Percentiles rank a stretch among this genome's conserved stretches.
Conservation (phyloP, 1,284 basidiomycete species). For the Papiliotrema nemorosa region DNA sequence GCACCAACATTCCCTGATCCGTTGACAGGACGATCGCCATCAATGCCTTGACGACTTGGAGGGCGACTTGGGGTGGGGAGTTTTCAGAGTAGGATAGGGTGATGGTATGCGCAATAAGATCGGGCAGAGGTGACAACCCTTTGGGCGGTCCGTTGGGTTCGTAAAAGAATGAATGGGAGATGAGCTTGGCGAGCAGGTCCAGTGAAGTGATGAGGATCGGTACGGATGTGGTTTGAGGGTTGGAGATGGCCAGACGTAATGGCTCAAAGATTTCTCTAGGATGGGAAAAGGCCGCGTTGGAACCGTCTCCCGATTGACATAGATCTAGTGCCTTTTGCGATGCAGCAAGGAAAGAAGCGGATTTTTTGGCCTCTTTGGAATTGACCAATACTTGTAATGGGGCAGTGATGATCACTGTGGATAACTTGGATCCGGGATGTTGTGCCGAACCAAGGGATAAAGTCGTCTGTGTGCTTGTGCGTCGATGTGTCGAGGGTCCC, state of each 20-base stretch:
- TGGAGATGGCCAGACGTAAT: conserved; percentile 74
- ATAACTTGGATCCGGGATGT: conserved; percentile 41
- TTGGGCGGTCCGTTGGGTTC: conserved; percentile 53
- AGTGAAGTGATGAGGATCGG: conserved; percentile 90
- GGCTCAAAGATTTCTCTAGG: conserved; percentile 89
- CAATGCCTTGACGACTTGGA: conserved; percentile 93
- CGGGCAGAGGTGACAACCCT: conserved; percentile 69
- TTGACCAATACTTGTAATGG: conserved; percentile 82
- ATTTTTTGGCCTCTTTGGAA: conserved; percentile 86
- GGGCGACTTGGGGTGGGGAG: conserved; percentile 80
- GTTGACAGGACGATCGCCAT: conserved; percentile 81
- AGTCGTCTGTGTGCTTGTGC: conserved; percentile 34
- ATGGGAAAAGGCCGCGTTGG: conserved; percentile 44
- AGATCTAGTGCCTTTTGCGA: conserved; percentile 78
- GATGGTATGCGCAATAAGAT: conserved; percentile 88
- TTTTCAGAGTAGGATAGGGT: conserved; percentile 85
- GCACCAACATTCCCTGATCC: conserved; percentile 67
- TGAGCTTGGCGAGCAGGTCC: conserved; percentile 92
- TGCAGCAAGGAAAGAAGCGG: conserved; percentile 72
- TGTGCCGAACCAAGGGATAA: conserved; percentile 27
- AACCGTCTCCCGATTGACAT: conserved; percentile 66
- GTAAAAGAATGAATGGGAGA: conserved; percentile 90
- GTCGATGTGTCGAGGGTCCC: conserved; percentile 6
- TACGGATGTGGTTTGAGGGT: conserved; percentile 74
- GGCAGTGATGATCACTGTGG: conserved; percentile 62